Evolutionary conservation across 2,329 filamentous ascomycete species (phyloP).

Genomic region (Teratosphaeria viscida): DNA sequence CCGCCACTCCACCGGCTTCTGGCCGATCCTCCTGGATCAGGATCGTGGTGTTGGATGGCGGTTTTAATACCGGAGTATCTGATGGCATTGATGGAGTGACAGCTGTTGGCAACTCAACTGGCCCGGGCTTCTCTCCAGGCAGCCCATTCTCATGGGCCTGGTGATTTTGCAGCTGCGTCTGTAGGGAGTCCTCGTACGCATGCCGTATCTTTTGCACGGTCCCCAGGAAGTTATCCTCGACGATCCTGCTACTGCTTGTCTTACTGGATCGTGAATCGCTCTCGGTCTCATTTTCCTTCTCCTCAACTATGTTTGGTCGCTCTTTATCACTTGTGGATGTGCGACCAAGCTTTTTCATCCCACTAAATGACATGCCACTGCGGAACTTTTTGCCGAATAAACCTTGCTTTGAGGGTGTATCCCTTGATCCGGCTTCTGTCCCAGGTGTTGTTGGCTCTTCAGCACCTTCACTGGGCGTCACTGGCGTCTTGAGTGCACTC

Average conservation of each 20-base stretch:
- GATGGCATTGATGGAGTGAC: conserved; percentile 59
- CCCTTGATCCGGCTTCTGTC: conserved; percentile 49
- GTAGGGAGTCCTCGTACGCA: conserved; percentile 59
- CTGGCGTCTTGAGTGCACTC: conserved; percentile 15
- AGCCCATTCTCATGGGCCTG: conserved; percentile 24
- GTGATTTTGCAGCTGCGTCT: conserved; percentile 32
- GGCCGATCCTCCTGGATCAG: conserved; percentile 56
- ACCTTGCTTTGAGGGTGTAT: conserved; percentile 32
- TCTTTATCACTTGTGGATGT: conserved; percentile 54
- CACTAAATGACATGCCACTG: conserved; percentile 55
- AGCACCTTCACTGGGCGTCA: conserved; percentile 21
- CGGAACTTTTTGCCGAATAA: conserved; percentile 79
- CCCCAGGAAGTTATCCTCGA: conserved; percentile 66
- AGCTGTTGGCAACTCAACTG: conserved; percentile 45
- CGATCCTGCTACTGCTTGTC: conserved; percentile 54
- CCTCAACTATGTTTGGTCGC: conserved; percentile 56
- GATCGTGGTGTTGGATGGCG: conserved; percentile 53
- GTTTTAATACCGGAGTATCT: conserved; percentile 67
- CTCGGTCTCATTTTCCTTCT: conserved; percentile 55
- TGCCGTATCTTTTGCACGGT: conserved; percentile 62
- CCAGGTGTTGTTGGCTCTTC: conserved; percentile 28
- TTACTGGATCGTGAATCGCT: conserved; percentile 49
- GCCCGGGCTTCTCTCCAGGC: conserved; percentile 24
- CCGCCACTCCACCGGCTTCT: conserved; percentile 57
- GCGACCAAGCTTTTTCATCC: conserved; percentile 72